A percentile compares a stretch with the other conserved stretches of the same genome.
These are phyloP conservation scores for Fusarium sp. DNA, from an alignment of 2,329 filamentous ascomycete species.

Conservation along the genomic window DNA sequence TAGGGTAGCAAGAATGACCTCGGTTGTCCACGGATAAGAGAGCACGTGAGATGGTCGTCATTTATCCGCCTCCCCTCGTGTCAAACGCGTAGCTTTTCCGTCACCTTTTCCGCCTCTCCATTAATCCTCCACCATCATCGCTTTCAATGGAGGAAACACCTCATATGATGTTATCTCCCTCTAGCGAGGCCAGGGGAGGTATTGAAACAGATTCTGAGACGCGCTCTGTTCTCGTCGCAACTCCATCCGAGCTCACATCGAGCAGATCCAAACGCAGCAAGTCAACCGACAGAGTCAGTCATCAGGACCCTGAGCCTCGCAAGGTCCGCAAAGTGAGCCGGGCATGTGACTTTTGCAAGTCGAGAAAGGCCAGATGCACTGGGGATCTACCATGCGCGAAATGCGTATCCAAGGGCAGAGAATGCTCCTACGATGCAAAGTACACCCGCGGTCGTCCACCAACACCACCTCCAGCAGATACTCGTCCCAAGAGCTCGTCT, in stretches of 20 bases:
- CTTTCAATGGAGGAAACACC: background rate
- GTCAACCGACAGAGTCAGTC: background rate
- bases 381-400: slow-evolving; percentile 49
- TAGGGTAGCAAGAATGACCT: background rate
- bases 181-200: background rate
- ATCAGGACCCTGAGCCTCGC: background rate
- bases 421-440: background rate
- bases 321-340: slow-evolving; percentile 46
- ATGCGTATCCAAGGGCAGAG: slow-evolving; percentile 40
- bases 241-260: background rate
- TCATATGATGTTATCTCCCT: background rate
- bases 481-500: background rate
- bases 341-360: slow-evolving; percentile 47
- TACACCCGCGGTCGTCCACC: background rate
- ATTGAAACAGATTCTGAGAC: background rate
- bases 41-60: background rate
- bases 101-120: background rate
- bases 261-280: background rate
- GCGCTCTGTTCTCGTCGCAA: background rate
- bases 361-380: slow-evolving; percentile 43
- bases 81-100: background rate
- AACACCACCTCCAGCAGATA: background rate
- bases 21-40: background rate
- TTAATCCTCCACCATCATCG: background rate
- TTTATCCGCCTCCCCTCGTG: background rate